Percentiles rank a stretch among this genome's conserved stretches.
These are phyloP conservation scores for Vitis cinerea DNA, from an alignment of 164 flowering plant species.

Conservation along the genomic window DNA sequence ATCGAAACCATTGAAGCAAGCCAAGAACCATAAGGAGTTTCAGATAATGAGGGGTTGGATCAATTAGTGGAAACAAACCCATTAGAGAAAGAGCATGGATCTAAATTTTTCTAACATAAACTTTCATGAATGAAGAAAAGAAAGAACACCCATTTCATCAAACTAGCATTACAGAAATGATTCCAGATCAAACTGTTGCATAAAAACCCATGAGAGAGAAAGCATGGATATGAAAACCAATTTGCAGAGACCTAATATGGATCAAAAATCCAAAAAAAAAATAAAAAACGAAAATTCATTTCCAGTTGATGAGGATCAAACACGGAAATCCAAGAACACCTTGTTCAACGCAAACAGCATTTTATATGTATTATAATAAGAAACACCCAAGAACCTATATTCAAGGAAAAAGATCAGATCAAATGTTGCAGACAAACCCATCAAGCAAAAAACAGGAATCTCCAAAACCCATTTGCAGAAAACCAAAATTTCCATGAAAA, in stretches of 20 bases:
- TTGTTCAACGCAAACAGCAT: neutral
- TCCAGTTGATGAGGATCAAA: neutral
- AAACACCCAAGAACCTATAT: neutral
- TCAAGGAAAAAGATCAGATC: neutral
- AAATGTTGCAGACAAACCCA: neutral
- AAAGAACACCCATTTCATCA: constrained; percentile 9
- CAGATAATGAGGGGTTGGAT: too few species aligned
- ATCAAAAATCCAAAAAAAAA: neutral
- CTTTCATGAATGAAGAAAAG: neutral
- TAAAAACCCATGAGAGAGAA: constrained; percentile 1
- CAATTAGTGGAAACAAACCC: neutral
- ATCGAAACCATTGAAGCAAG: too few species aligned
- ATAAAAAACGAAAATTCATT: neutral
- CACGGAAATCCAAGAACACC: neutral
- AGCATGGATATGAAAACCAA: neutral
- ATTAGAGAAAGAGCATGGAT: neutral
- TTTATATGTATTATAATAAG: neutral
- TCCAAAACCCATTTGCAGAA: neutral
- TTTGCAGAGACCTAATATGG: neutral
- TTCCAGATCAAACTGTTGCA: neutral
- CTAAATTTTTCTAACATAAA: neutral
- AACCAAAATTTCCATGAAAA: neutral
- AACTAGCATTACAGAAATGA: neutral
- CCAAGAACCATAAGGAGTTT: too few species aligned
- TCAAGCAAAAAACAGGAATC: neutral